Percentiles rank a stretch among this genome's conserved stretches.
phyloP scores from a whole-genome alignment of 495 filamentous ascomycete species.

The Halenospora varia region DNA sequence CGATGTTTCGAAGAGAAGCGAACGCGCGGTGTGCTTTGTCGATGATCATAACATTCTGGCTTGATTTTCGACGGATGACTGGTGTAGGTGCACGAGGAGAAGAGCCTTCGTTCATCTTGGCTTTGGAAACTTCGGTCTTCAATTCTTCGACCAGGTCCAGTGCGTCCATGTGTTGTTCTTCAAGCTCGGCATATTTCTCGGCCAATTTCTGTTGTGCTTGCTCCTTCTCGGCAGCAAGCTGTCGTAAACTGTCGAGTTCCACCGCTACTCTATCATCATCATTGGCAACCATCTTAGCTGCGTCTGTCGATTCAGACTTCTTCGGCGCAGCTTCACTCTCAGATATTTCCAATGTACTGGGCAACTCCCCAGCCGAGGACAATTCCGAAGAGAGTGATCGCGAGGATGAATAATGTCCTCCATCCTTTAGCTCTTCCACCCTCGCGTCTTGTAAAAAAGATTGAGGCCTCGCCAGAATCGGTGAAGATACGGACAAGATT shows the following conservation, averaged over 20 bases:
- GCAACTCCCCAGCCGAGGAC: conserved; percentile 87
- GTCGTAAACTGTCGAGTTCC: conserved; percentile 69
- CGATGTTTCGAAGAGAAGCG: conserved; percentile 81
- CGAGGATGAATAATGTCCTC: conserved; percentile 80
- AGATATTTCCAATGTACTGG: conserved; percentile 58
- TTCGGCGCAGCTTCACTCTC: conserved; percentile 46
- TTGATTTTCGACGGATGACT: conserved; percentile 88
- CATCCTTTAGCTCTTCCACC: conserved; percentile 70
- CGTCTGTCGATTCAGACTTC: conserved; percentile 19
- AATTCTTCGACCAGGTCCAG: conserved; percentile 84
- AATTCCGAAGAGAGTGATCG: conserved; percentile 92
- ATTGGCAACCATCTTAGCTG: conserved; percentile 6
- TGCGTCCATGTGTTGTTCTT: conserved; percentile 75
- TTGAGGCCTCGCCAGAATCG: conserved; percentile 59
- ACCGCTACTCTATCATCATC: conserved; percentile 39
- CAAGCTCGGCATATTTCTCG: conserved; percentile 74
- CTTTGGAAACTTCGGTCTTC: conserved; percentile 77
- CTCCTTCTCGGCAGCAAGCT: conserved; percentile 71
- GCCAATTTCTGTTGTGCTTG: conserved; percentile 64
- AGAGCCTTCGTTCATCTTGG: conserved; percentile 58
- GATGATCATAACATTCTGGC: conserved; percentile 83
- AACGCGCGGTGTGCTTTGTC: conserved; percentile 94
- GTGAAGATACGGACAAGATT: conserved; percentile 47
- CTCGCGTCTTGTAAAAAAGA: conserved; percentile 92
- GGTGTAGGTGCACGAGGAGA: conserved; percentile 60